A percentile compares a stretch with the other conserved stretches of the same genome.
Evolutionary conservation across 495 filamentous ascomycete genomes (phyloP).

Genomic region (Daldinia decipiens): DNA sequence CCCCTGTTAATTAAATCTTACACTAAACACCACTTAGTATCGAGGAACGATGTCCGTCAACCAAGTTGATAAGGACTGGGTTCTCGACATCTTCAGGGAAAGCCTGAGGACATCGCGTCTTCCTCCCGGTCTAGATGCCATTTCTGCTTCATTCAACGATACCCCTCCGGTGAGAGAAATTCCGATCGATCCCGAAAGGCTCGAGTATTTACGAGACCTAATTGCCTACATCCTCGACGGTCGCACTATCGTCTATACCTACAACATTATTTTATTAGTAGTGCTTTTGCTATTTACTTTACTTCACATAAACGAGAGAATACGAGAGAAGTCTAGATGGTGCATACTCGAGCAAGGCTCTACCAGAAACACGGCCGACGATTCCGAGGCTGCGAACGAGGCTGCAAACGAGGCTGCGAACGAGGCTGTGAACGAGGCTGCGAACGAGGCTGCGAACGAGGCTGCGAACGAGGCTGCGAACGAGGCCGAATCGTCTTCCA

Average conservation of each 20-base stretch:
- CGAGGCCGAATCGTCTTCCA: conserved; percentile 40
- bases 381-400: conserved; percentile 29
- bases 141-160: conserved; percentile 19
- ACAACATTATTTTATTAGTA: conserved; percentile 50
- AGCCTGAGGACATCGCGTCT: conserved; percentile 40
- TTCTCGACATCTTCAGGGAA: conserved; percentile 33
- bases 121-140: conserved; percentile 12
- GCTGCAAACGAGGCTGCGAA: too few relatives aligned
- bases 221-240: conserved; percentile 49
- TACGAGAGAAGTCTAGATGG: conserved; percentile 40
- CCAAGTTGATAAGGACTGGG: conserved; percentile 25
- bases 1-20: conserved; percentile 20
- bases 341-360: conserved; percentile 26
- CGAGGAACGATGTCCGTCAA: conserved; percentile 31
- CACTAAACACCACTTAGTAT: conserved; percentile 9
- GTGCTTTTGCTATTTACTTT: conserved; percentile 46
- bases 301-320: conserved; percentile 41
- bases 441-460: too few relatives aligned
- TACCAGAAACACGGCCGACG: conserved; percentile 21
- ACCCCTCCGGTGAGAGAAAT: conserved; percentile 9
- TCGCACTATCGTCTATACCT: conserved; percentile 48
- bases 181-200: conserved; percentile 47
- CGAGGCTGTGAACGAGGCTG: too few relatives aligned
- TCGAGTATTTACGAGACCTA: conserved; percentile 48
- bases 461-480: too few relatives aligned